Percentiles rank a stretch among this genome's conserved stretches.
phyloP scores from a whole-genome alignment of 1,139 yeast genomes.

The Pichia cactophila region DNA sequence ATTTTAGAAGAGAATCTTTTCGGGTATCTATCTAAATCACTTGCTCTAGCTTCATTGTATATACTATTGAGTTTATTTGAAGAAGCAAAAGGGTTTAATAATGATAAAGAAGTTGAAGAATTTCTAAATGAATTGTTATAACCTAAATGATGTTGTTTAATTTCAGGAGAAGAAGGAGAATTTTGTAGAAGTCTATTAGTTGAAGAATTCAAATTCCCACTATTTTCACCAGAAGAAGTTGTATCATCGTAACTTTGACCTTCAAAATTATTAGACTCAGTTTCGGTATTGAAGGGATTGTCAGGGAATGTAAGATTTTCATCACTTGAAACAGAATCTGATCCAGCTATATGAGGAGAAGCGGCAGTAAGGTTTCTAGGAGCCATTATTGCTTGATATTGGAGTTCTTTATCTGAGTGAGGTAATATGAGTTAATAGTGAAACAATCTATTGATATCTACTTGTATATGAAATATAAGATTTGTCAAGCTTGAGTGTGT shows the following conservation, averaged over 20 bases:
- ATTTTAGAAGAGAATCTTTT: slow-evolving; percentile 29
- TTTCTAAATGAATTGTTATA: slow-evolving; percentile 21
- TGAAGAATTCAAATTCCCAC: neutral
- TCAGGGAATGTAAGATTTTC: slow-evolving; percentile 8
- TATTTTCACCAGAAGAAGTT: slow-evolving; percentile 2
- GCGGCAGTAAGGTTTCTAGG: slow-evolving; percentile 28
- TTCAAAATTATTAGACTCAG: slow-evolving; percentile 17
- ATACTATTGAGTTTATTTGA: slow-evolving; percentile 16
- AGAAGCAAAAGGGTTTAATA: slow-evolving; percentile 26
- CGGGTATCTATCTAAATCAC: slow-evolving; percentile 30
- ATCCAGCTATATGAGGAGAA: slow-evolving; percentile 25
- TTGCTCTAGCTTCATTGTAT: slow-evolving; percentile 7
- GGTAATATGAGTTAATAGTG: too few relatives aligned
- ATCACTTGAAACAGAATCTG: slow-evolving; percentile 18
- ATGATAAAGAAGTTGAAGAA: slow-evolving; percentile 22
- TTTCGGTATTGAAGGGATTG: slow-evolving; percentile 27
- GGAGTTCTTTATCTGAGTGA: too few relatives aligned
- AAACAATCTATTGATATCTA: too few relatives aligned
- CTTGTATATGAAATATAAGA: too few relatives aligned
- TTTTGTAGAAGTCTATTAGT: neutral
- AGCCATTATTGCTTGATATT: slow-evolving; percentile 17
- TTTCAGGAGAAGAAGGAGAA: slow-evolving; percentile 15
- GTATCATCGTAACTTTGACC: slow-evolving; percentile 13
- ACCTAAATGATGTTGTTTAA: slow-evolving; percentile 19
- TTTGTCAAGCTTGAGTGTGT: too few relatives aligned